A percentile compares a stretch with the other conserved stretches of the same genome.
phyloP scores from a whole-genome alignment of 2,329 filamentous ascomycete species.

The Sphaerulina vaccinii region DNA sequence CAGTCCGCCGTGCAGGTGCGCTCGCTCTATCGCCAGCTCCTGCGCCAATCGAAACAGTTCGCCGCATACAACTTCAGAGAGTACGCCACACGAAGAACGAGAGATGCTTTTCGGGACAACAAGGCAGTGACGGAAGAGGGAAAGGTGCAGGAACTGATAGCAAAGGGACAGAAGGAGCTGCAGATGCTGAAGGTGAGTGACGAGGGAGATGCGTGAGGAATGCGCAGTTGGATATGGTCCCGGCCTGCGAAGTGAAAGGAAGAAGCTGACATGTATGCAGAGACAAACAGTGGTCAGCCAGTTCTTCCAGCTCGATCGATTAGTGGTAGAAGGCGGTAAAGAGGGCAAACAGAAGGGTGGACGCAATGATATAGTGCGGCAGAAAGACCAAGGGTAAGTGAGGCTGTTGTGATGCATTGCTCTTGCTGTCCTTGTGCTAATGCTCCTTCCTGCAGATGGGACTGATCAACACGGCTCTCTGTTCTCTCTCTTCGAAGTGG shows the following conservation, averaged over 20 bases:
- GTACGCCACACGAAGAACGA: constrained; percentile 87
- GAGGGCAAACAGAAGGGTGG: constrained; percentile 69
- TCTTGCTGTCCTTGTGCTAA: background rate
- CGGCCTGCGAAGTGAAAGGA: background rate
- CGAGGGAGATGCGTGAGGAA: background rate
- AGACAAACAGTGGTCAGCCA: constrained; percentile 93
- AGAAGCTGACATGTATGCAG: constrained; percentile 50
- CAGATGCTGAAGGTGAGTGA: constrained; percentile 81
- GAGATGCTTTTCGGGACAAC: constrained; percentile 85
- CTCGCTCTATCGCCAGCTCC: constrained; percentile 73
- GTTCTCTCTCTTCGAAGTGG: background rate
- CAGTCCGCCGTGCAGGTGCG: constrained; percentile 32
- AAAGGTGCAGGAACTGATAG: constrained; percentile 80
- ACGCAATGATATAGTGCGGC: constrained; percentile 66
- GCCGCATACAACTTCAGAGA: constrained; percentile 96
- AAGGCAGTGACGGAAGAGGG: constrained; percentile 69
- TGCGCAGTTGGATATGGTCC: background rate
- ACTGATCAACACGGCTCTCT: background rate
- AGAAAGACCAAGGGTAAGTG: constrained; percentile 75
- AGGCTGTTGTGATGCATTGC: background rate
- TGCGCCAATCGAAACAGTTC: constrained; percentile 84
- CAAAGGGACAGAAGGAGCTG: constrained; percentile 82
- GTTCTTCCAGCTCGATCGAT: constrained; percentile 86
- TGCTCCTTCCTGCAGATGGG: background rate
- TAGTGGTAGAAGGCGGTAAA: constrained; percentile 88